Evolutionary conservation across 441 rosid genomes (phyloP).

Genomic region (Eruca vesicaria): DNA sequence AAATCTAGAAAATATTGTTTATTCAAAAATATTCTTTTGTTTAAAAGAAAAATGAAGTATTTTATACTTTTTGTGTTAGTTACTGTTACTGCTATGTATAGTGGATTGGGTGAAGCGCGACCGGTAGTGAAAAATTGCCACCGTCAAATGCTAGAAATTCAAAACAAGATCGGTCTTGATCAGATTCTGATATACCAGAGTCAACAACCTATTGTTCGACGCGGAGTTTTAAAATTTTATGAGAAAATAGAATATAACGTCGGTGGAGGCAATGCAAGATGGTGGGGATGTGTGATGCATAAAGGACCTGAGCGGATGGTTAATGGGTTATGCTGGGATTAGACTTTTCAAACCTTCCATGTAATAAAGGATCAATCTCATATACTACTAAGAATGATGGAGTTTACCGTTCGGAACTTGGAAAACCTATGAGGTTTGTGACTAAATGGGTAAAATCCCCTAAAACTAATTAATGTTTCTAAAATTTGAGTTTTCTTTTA

Average conservation of each 20-base stretch:
- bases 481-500: background rate
- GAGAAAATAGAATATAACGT: background rate
- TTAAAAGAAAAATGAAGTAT: background rate
- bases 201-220: background rate
- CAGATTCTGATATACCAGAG: background rate
- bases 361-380: background rate
- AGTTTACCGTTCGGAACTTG: background rate
- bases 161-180: background rate
- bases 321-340: background rate
- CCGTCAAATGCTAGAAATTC: background rate
- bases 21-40: background rate
- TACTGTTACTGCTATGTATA: background rate
- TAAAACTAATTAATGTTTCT: background rate
- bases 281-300: background rate
- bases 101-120: background rate
- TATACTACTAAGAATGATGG: background rate
- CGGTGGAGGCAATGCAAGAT: background rate
- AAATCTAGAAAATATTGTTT: no score
- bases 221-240: background rate
- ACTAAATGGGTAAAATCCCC: background rate
- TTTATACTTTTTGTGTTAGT: background rate
- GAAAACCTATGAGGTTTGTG: background rate
- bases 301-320: background rate
- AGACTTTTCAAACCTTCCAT: background rate
- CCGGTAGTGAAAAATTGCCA: background rate